These are phyloP conservation scores for Adansonia gregorii DNA, from an alignment of 441 rosid genomes.

Conservation along the genomic window DNA sequence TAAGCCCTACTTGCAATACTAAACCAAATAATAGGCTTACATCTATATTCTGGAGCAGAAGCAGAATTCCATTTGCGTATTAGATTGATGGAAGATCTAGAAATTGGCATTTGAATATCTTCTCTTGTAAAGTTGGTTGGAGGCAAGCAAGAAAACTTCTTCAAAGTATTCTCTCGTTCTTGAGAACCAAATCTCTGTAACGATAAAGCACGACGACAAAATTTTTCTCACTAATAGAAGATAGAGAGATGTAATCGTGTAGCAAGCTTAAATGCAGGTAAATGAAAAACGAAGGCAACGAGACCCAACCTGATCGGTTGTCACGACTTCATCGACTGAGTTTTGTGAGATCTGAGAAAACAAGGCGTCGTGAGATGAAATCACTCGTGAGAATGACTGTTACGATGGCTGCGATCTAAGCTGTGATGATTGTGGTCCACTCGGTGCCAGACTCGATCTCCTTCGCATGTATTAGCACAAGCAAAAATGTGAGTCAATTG, in stretches of 20 bases:
- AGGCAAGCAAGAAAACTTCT: slow-evolving; percentile 58
- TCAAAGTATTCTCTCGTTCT: slow-evolving; percentile 59
- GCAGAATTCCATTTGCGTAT: slow-evolving; percentile 66
- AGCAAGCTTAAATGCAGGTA: neutral
- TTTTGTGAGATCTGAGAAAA: slow-evolving; percentile 85
- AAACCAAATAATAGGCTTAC: slow-evolving; percentile 39
- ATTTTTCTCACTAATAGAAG: neutral
- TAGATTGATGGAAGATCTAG: slow-evolving; percentile 55
- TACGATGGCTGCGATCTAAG: slow-evolving; percentile 66
- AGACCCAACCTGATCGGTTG: slow-evolving; percentile 64
- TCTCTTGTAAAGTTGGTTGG: slow-evolving; percentile 53
- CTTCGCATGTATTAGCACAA: slow-evolving; percentile 38
- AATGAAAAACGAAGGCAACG: slow-evolving; percentile 11
- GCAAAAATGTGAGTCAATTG: neutral
- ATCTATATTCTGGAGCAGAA: slow-evolving; percentile 53
- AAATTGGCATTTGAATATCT: slow-evolving; percentile 58
- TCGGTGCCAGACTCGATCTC: slow-evolving; percentile 51
- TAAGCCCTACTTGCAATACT: neutral
- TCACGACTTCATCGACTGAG: slow-evolving; percentile 58
- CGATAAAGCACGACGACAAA: slow-evolving; percentile 20
- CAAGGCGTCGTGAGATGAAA: slow-evolving; percentile 77
- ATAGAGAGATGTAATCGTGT: neutral
- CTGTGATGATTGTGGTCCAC: slow-evolving; percentile 66
- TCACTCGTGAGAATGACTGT: slow-evolving; percentile 86
- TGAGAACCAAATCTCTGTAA: slow-evolving; percentile 76